Conservation (phyloP, 2,329 filamentous ascomycete genomes). For the Scedosporium minutisporum region DNA sequence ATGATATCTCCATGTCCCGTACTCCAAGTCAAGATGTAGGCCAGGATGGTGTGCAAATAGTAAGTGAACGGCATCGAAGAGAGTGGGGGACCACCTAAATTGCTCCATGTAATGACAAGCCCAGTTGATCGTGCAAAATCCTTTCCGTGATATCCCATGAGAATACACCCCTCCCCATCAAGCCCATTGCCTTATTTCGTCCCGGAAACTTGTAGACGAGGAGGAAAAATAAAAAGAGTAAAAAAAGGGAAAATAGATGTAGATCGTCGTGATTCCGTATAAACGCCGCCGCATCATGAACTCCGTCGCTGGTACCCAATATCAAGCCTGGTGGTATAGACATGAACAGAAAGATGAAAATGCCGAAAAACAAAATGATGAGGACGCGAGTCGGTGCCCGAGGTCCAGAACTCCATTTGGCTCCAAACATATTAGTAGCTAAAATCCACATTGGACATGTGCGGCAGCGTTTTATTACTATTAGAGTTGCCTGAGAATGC, state of each 20-base stretch:
- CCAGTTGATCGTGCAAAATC: background rate
- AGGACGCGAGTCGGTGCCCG: slow-evolving; percentile 10
- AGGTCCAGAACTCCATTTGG: slow-evolving; percentile 10
- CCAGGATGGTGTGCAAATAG: background rate
- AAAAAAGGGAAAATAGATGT: background rate
- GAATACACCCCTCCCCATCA: background rate
- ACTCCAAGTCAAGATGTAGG: background rate
- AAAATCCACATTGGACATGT: slow-evolving; percentile 52
- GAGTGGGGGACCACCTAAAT: background rate
- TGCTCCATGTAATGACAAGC: background rate
- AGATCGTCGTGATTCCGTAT: slow-evolving; percentile 1
- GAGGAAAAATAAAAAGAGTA: slow-evolving; percentile 1
- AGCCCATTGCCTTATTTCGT: background rate
- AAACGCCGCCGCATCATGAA: slow-evolving; percentile 20
- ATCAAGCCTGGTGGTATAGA: slow-evolving; percentile 6
- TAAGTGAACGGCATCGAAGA: background rate
- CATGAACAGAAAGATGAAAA: background rate
- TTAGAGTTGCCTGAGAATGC: slow-evolving; percentile 12
- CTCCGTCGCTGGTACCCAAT: slow-evolving; percentile 21
- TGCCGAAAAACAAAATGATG: slow-evolving; percentile 7
- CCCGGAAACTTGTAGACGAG: background rate
- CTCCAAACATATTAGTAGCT: slow-evolving; percentile 39
- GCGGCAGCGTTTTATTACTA: slow-evolving; percentile 31
- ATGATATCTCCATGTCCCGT: background rate
- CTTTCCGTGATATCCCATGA: background rate